Conservation (phyloP, 768 basidiomycete species). For the Cubamyces sp. region DNA sequence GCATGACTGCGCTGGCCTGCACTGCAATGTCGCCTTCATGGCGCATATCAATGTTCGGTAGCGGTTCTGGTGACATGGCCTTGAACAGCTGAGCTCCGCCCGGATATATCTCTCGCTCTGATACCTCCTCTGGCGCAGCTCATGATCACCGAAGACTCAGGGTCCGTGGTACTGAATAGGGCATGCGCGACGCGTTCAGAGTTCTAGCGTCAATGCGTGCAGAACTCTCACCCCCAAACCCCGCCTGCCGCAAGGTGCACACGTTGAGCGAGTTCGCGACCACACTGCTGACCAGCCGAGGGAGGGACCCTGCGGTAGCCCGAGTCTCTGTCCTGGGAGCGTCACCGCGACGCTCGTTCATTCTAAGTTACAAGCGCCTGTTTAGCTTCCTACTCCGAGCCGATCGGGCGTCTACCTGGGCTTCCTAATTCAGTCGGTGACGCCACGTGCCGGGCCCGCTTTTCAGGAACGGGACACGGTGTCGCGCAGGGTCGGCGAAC, state of each 20-base stretch:
- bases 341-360: conserved; percentile 1
- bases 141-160: conserved; percentile 21
- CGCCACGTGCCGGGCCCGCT: conserved; percentile 16
- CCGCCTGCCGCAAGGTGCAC: conserved; percentile 6
- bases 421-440: conserved; percentile 10
- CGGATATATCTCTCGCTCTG: conserved; percentile 1
- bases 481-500: background rate
- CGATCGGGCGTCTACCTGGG: conserved; percentile 15
- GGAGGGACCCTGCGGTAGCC: conserved; percentile 5
- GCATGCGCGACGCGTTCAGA: conserved; percentile 5
- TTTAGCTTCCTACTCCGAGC: conserved; percentile 16
- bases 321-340: background rate
- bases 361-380: conserved; percentile 13
- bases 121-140: conserved; percentile 9
- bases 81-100: conserved; percentile 15
- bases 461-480: conserved; percentile 16
- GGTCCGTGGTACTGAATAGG: conserved; percentile 23
- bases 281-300: background rate
- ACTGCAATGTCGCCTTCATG: conserved; percentile 3
- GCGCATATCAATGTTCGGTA: conserved; percentile 9
- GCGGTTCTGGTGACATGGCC: conserved; percentile 6
- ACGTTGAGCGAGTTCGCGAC: conserved; percentile 7
- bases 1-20: conserved; percentile 2
- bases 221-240: conserved; percentile 9
- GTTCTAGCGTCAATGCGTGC: conserved; percentile 17